Percentiles rank a stretch among this genome's conserved stretches.
phyloP scores from a whole-genome alignment of 225 moss, liverwort and hornwort genomes.

The Climacium dendroides region DNA sequence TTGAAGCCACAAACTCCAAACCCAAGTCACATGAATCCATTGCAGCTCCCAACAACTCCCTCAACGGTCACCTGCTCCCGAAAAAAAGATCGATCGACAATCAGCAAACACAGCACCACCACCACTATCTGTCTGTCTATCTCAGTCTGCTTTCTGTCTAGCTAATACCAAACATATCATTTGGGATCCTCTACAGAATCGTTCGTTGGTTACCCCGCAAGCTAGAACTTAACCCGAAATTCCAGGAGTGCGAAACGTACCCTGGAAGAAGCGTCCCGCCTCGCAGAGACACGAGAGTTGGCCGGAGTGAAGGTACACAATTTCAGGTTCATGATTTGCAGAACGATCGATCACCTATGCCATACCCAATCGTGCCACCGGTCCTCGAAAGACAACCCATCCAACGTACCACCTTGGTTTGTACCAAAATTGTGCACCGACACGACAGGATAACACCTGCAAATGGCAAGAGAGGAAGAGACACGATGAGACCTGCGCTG shows the following conservation, averaged over 20 bases:
- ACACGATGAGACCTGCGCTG: not conserved
- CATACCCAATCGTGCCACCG: not conserved
- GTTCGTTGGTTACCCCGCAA: not conserved
- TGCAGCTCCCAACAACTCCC: not conserved
- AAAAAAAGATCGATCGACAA: not conserved
- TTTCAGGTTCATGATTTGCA: not conserved
- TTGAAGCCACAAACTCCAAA: conserved; percentile 13
- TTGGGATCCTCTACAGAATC: not conserved
- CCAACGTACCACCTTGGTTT: not conserved
- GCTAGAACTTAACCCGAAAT: not conserved
- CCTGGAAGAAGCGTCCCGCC: not conserved
- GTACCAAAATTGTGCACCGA: not conserved
- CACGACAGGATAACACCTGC: not conserved
- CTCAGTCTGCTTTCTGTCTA: not conserved
- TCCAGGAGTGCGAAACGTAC: not conserved
- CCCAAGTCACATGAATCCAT: not conserved
- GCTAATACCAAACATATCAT: too few species aligned
- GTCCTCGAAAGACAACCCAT: not conserved
- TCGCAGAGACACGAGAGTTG: not conserved
- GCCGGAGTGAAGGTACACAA: not conserved
- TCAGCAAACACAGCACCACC: not conserved
- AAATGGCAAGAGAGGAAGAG: not conserved
- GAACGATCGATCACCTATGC: not conserved
- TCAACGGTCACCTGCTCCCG: not conserved
- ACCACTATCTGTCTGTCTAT: not conserved